Base-by-base conservation (phyloP, 2,329 filamentous ascomycete genomes). In the Monosporascus sp. region DNA sequence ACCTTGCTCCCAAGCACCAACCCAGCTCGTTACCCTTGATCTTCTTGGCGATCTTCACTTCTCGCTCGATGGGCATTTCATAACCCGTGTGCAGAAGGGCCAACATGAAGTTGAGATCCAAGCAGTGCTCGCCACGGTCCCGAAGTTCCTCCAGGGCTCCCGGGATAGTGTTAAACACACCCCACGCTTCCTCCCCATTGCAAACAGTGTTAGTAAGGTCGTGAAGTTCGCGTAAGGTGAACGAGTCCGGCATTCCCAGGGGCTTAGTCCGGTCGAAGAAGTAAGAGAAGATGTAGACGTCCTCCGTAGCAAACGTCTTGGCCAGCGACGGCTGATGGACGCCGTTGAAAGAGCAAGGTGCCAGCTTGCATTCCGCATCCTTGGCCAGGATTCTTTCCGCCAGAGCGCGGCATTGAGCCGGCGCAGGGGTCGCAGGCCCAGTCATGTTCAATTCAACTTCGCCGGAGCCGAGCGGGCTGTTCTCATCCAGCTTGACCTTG, bases 1-100 rank as follows among this genome's bases (percentile, higher is more conserved):
- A 94, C 90, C 91, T 96, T 60, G 94, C 94, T 71, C 94, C 94
- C 67, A 99, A 79, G 75, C 93, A 97, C 94, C 94, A 99, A 40
- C 94, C 94, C 65, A 99, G 75, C 76, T 99, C 95, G 71, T 97
- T 97, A 53, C 86, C 86, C 77, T 95, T 93, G 68, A 99, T 96
- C 81, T 97, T 96, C 88, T 99, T 99, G 55, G 93, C 94, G 68
- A 97, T 96, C 79, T 89, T 93, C 60, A 99, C 91, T 73, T 99
- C 94, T 40, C 95, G 83, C 62, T 96, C 90, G 64, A 97, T 86
- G 4, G 93, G 93, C 91, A 99, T 97, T 62, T 97, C 94, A 66
- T 99, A 99, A 3, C 94, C 94, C 6, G 91, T 96, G 72, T 97
- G 92, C 51, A 97, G 76, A 53, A 99, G 78, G 26, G 89, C 89